Evolutionary conservation across 768 basidiomycete species (phyloP), one percentile per base, ranked within the genome.

Genomic region (Arthromyces matolae): DNA sequence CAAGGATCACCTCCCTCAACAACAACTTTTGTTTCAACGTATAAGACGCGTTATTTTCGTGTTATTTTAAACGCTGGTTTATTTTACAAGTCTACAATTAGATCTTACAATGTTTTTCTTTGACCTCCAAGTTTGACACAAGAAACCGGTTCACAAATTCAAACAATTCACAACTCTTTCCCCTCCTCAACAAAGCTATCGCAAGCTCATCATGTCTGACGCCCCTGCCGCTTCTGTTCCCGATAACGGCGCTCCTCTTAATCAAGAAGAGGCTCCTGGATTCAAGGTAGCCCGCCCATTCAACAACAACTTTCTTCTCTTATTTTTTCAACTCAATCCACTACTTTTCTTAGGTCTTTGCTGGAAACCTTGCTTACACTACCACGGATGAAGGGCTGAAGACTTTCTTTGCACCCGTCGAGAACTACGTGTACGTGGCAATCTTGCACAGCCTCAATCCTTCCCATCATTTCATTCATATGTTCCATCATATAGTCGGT

Each of bases 311-410:
- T 60, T 52, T 56, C 62, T 60, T 45, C 16, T 22, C 32, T 53
- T 46, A 45, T 54, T 53, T 58, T 51, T 45, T 42, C 42, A 40
- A n/a, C n/a, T 53, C 41, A 37, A 51, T 39, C 31, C 49, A 29
- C 58, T 42, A 62, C 59, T 54, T 54, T 52, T 51, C 53, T 42
- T 42, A 93, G 91, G 89, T 93, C 76, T 94, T 94, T 70, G 89
- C 85, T 64, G 93, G 93, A 61, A 95, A 95, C 75, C 91, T 95
- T 77, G 83, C 90, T 76, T 95, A 93, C 72, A 77, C 83, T 64
- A 92, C 89, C 59, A 90, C 87, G 77, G 89, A 92, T 78, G 87
- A 91, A 72, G 89, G 89, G 83, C 86, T 95, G 75, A 88, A 82
- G 85, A 75, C 88, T 70, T 87, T 95, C 79, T 95, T 94, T 78